A percentile compares a stretch with the other conserved stretches of the same genome.
phyloP scores from a whole-genome alignment of 768 basidiomycete genomes.

The Kwoniella europaea region DNA sequence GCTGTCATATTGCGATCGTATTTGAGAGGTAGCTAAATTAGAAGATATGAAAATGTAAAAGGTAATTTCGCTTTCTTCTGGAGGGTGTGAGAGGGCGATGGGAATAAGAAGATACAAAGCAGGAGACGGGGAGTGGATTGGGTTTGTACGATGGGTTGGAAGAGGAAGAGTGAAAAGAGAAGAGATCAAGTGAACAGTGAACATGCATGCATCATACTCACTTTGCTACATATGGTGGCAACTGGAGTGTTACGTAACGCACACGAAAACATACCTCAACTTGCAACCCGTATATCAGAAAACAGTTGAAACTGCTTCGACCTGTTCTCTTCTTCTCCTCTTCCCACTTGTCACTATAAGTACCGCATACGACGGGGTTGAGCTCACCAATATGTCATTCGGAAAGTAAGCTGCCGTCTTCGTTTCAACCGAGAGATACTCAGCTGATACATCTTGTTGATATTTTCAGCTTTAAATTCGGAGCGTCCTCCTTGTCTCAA shows the following conservation, averaged over 20 bases:
- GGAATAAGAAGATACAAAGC: not conserved
- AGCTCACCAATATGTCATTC: conserved; percentile 26
- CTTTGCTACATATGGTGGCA: not conserved
- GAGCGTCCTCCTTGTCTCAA: conserved; percentile 24
- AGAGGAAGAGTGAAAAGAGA: not conserved
- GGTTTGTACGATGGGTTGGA: not conserved
- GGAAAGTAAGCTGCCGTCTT: conserved; percentile 25
- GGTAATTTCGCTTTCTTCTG: no score
- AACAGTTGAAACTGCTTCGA: not conserved
- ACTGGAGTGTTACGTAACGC: not conserved
- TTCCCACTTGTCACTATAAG: not conserved
- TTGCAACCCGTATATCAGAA: not conserved
- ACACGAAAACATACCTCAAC: not conserved
- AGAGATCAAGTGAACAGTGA: not conserved
- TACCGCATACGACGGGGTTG: not conserved
- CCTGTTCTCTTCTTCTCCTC: not conserved
- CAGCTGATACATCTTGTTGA: conserved; percentile 4
- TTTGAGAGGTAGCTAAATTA: not conserved
- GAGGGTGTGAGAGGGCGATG: no score
- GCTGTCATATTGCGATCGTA: conserved; percentile 17
- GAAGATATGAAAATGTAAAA: no score
- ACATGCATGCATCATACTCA: not conserved
- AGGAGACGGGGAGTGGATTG: not conserved
- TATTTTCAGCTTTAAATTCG: conserved; percentile 38
- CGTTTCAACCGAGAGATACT: not conserved